Evolutionary conservation across 1,284 basidiomycete genomes (phyloP).

Genomic region (Tausonia pullulans): DNA sequence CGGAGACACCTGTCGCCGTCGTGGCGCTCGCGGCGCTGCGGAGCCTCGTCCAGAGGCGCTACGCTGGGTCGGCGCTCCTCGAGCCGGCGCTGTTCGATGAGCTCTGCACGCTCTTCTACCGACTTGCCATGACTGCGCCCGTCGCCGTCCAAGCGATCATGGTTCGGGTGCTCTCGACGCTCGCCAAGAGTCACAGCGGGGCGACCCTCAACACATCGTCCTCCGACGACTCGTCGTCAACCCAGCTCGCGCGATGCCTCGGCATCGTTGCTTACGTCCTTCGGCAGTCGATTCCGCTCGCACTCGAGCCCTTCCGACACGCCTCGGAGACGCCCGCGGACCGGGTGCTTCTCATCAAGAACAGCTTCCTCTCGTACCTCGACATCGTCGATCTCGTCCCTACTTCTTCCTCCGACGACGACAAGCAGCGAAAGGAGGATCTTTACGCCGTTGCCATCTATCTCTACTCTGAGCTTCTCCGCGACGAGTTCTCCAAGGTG

Average conservation of each 20-base stretch:
- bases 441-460: slow-evolving; percentile 68
- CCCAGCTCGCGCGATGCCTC: slow-evolving; percentile 58
- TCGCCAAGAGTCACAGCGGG: slow-evolving; percentile 48
- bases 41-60: slow-evolving; percentile 62
- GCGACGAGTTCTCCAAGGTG: slow-evolving; percentile 65
- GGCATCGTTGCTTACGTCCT: slow-evolving; percentile 66
- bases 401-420: slow-evolving; percentile 19
- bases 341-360: slow-evolving; percentile 49
- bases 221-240: background rate
- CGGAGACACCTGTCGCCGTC: slow-evolving; percentile 30
- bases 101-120: slow-evolving; percentile 74
- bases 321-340: slow-evolving; percentile 31
- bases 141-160: slow-evolving; percentile 62
- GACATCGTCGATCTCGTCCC: slow-evolving; percentile 49
- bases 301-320: slow-evolving; percentile 34
- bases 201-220: slow-evolving; percentile 2
- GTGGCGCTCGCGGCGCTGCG: slow-evolving; percentile 70
- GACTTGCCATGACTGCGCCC: slow-evolving; percentile 78
- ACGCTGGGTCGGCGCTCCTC: slow-evolving; percentile 66
- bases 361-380: slow-evolving; percentile 52
- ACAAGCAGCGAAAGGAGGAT: slow-evolving; percentile 42
- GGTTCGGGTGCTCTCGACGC: slow-evolving; percentile 56
- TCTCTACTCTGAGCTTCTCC: slow-evolving; percentile 69
- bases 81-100: slow-evolving; percentile 80
- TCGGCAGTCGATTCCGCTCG: slow-evolving; percentile 49